A percentile compares a stretch with the other conserved stretches of the same genome.
Evolutionary conservation across 2,329 filamentous ascomycete species (phyloP).

Genomic region (Nigrospora sphaerica): DNA sequence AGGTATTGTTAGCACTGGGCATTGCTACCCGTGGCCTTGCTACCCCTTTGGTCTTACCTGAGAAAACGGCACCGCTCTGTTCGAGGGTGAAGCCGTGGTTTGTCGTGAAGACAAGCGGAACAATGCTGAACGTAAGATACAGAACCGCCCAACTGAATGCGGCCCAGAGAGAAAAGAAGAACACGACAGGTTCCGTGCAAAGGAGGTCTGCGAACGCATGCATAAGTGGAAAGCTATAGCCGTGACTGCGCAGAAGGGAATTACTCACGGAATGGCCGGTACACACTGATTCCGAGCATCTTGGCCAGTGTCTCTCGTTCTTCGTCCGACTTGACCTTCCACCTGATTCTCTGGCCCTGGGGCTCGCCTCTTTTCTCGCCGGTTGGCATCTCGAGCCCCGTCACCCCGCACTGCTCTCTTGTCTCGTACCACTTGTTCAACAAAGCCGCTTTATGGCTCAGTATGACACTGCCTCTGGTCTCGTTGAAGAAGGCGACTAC

Average conservation of each 20-base stretch:
- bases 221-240: no score
- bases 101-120: slow-evolving; percentile 68
- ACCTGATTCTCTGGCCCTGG: slow-evolving; percentile 56
- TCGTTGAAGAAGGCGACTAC: slow-evolving; percentile 71
- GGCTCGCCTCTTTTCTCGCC: no score
- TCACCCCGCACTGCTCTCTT: slow-evolving; percentile 57
- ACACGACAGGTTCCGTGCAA: slow-evolving; percentile 70
- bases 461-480: slow-evolving; percentile 71
- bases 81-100: slow-evolving; percentile 62
- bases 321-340: slow-evolving; percentile 82
- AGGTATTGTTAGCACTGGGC: no score
- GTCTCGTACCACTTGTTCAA: slow-evolving; percentile 76
- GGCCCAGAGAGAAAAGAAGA: slow-evolving; percentile 85
- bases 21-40: no score
- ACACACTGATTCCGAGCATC: slow-evolving; percentile 69
- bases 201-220: no score
- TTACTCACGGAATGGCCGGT: slow-evolving; percentile 73
- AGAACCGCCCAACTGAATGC: slow-evolving; percentile 85
- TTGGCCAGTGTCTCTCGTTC: slow-evolving; percentile 60
- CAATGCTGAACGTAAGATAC: slow-evolving; percentile 77
- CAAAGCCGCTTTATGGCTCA: slow-evolving; percentile 65
- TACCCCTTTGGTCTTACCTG: no score
- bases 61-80: slow-evolving; percentile 67
- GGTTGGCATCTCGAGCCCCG: slow-evolving; percentile 38
- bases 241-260: no score